Evolutionary conservation across 2,329 filamentous ascomycete species (phyloP).

Genomic region (Aspergillus versicolor): DNA sequence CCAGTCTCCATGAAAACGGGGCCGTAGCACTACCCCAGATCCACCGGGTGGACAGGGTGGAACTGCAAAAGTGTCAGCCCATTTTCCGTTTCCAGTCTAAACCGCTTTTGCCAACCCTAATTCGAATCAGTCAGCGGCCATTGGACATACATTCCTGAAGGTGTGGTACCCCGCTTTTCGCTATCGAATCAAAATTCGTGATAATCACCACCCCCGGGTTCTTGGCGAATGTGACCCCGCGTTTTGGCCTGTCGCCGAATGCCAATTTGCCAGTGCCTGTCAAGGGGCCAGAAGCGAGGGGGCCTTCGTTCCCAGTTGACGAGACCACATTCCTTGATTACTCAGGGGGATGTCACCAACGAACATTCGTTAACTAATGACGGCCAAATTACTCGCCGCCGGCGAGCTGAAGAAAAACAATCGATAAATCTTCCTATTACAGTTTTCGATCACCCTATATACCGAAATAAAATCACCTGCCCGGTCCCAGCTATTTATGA

Average conservation of each 20-base stretch:
- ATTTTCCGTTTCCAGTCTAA: not conserved
- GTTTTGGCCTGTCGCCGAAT: not conserved
- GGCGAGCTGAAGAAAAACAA: too few relatives aligned
- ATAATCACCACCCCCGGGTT: not conserved
- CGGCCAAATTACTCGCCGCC: too few relatives aligned
- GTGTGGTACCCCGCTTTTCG: not conserved
- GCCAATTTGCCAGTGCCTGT: not conserved
- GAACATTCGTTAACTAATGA: too few relatives aligned
- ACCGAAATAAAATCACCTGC: too few relatives aligned
- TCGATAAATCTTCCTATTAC: too few relatives aligned
- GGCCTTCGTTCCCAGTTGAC: too few relatives aligned
- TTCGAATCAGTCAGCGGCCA: not conserved
- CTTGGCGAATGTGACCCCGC: not conserved
- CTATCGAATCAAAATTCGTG: not conserved
- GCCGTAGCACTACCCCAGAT: constrained; percentile 9
- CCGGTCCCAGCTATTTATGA: too few relatives aligned
- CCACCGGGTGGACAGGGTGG: constrained; percentile 1
- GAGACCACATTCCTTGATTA: too few relatives aligned
- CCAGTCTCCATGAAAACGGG: not conserved
- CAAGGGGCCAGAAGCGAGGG: not conserved
- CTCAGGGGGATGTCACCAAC: too few relatives aligned
- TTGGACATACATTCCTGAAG: not conserved
- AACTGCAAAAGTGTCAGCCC: not conserved
- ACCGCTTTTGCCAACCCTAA: not conserved
- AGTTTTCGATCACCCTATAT: too few relatives aligned